phyloP scores from a whole-genome alignment of 2,329 filamentous ascomycete species.

The Coniochaeta sp. region DNA sequence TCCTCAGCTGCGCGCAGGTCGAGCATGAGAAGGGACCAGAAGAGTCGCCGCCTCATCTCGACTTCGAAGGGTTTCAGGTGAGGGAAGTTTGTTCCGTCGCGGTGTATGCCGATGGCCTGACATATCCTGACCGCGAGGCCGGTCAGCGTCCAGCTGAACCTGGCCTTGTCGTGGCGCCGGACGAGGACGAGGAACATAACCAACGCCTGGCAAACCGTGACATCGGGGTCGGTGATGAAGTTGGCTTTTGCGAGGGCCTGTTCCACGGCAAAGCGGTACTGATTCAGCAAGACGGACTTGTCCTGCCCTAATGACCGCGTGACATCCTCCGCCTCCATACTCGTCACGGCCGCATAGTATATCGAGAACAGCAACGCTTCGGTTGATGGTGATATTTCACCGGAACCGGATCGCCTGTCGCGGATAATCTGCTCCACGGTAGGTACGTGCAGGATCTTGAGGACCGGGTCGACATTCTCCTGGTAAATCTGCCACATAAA shows the following conservation, averaged over 20 bases:
- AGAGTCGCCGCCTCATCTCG: constrained; percentile 56
- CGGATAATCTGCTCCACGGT: constrained; percentile 56
- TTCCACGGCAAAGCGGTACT: constrained; percentile 49
- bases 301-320: constrained; percentile 41
- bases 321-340: constrained; percentile 54
- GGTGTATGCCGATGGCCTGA: constrained; percentile 46
- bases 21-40: constrained; percentile 53
- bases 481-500: constrained; percentile 65
- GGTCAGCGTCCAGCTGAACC: constrained; percentile 57
- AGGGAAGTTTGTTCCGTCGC: constrained; percentile 47
- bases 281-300: constrained; percentile 34
- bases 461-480: constrained; percentile 66
- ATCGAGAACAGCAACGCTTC: constrained; percentile 60
- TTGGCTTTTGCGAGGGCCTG: constrained; percentile 54
- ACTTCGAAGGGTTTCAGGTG: constrained; percentile 52
- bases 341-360: constrained; percentile 51
- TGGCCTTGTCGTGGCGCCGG: constrained; percentile 41
- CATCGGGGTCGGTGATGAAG: constrained; percentile 52
- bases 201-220: constrained; percentile 55
- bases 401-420: constrained; percentile 51
- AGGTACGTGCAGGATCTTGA: constrained; percentile 66
- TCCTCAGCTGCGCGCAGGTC: constrained; percentile 56
- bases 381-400: constrained; percentile 46
- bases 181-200: constrained; percentile 50
- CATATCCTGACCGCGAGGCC: constrained; percentile 53